Conservation (phyloP, 1,284 basidiomycete genomes). For the Ganoderma leucocontextum region DNA sequence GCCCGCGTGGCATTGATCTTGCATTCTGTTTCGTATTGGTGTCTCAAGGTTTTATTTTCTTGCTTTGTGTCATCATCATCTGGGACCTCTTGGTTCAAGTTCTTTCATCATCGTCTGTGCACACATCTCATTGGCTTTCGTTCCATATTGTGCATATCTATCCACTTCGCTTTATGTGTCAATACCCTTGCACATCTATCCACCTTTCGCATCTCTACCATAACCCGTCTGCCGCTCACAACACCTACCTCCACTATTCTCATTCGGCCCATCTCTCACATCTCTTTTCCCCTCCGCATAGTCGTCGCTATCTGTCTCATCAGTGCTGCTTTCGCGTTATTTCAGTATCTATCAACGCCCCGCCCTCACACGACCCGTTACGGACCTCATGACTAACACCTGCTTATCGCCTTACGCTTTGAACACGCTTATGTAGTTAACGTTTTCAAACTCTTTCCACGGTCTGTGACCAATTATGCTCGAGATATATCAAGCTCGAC, state of each 20-base stretch:
- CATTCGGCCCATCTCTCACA: not conserved
- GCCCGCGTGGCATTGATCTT: constrained; percentile 30
- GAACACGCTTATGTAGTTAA: constrained; percentile 34
- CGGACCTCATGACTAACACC: constrained; percentile 31
- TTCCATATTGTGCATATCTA: constrained; percentile 22
- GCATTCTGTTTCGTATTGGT: not conserved
- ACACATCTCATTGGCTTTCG: constrained; percentile 11
- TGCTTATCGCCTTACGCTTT: constrained; percentile 31
- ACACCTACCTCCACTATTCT: constrained; percentile 4
- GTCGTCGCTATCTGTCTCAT: constrained; percentile 36
- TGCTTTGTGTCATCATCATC: constrained; percentile 2
- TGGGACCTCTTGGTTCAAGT: constrained; percentile 11
- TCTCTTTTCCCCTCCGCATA: constrained; percentile 16
- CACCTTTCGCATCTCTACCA: constrained; percentile 9
- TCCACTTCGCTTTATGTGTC: constrained; percentile 18
- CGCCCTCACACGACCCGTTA: constrained; percentile 32
- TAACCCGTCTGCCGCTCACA: constrained; percentile 6
- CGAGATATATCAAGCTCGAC: constrained; percentile 3
- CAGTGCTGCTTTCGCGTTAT: constrained; percentile 36
- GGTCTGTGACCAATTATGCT: constrained; percentile 28
- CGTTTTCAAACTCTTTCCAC: constrained; percentile 24
- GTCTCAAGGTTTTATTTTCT: not conserved
- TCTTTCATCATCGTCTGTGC: constrained; percentile 2
- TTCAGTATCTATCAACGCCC: constrained; percentile 37
- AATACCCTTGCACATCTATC: constrained; percentile 15